Evolutionary conservation across 2,329 filamentous ascomycete genomes (phyloP).

Genomic region (Zymoseptoria brevis): DNA sequence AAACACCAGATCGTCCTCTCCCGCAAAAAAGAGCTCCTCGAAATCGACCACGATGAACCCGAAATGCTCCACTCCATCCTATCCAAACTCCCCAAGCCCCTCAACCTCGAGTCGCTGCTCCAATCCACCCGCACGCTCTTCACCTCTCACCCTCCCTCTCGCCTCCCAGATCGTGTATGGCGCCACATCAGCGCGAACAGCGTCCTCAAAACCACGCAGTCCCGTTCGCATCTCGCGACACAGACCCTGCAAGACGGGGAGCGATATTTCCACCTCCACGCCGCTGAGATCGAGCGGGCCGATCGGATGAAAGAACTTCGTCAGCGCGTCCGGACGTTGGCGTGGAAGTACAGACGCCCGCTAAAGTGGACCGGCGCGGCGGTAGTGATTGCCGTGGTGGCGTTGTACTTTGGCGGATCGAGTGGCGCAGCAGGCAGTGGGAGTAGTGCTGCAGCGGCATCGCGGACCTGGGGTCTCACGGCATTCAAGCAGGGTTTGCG

Average conservation of each 20-base stretch:
- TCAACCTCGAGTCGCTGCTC: conserved; percentile 75
- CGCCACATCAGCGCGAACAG: conserved; percentile 62
- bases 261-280: conserved; percentile 61
- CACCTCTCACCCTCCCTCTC: conserved; percentile 60
- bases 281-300: conserved; percentile 59
- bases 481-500: neutral
- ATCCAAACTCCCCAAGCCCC: conserved; percentile 72
- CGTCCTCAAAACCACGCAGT: conserved; percentile 72
- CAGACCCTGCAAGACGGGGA: conserved; percentile 61
- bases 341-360: conserved; percentile 60
- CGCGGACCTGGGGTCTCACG: neutral
- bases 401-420: conserved; percentile 38
- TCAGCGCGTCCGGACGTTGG: conserved; percentile 29
- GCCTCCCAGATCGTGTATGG: conserved; percentile 59
- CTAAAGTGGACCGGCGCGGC: conserved; percentile 44
- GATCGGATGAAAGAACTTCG: conserved; percentile 50
- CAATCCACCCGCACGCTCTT: conserved; percentile 57
- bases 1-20: conserved; percentile 61
- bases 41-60: conserved; percentile 71
- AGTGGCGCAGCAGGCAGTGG: neutral
- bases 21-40: conserved; percentile 75
- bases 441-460: neutral
- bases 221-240: conserved; percentile 30
- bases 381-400: conserved; percentile 58
- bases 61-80: conserved; percentile 88